Evolutionary conservation across 2,329 filamentous ascomycete genomes (phyloP), one percentile per base, ranked within the genome.

Genomic region (Cladosporium sp.): DNA sequence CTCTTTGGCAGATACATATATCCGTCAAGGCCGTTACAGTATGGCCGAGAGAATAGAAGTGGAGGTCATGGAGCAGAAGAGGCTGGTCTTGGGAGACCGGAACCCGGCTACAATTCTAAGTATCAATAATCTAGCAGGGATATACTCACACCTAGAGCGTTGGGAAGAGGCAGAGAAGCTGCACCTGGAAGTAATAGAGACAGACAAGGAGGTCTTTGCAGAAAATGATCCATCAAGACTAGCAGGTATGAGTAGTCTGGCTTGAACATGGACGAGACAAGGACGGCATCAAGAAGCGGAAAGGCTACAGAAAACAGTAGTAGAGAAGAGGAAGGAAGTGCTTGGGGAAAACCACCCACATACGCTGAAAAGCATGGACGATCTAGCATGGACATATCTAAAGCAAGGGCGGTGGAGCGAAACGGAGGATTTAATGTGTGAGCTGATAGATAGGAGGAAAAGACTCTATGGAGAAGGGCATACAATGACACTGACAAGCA

Each of bases 11-110:
- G 9, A 12, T 10, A 32, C 37, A 13, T 24, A 35, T 19, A 5
- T 20, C 19, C 5, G 10, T 19, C 37, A 42, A 19, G 37, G 51
- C 19, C 24, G n/a, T 8, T 28, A 7, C 24, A 20, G 45, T 20
- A 39, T 61, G 39, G 61, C 60, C 15, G 57, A 56, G 48, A 20
- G 52, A 49, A 45, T 62, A n/a, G 17, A 57, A 7, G 36, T 52
- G 15, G 19, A 61, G 25, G 59, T 60, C 36, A 19, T 62, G 22
- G 35, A 58, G 42, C 58, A 24, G 19, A 12, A 53, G 40, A 58
- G 13, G 53, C 34, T 51, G 36, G 28, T 9, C 2, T 52, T 62
- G 15, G 58, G 60, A 5, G 10, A 20, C 9, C 25, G 60, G 7
- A 53, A 62, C 57, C 48, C 40, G 8, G 24, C 19, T 22, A 61